Conservation (phyloP, 257 asterid genomes). For the Echites panduratus region DNA sequence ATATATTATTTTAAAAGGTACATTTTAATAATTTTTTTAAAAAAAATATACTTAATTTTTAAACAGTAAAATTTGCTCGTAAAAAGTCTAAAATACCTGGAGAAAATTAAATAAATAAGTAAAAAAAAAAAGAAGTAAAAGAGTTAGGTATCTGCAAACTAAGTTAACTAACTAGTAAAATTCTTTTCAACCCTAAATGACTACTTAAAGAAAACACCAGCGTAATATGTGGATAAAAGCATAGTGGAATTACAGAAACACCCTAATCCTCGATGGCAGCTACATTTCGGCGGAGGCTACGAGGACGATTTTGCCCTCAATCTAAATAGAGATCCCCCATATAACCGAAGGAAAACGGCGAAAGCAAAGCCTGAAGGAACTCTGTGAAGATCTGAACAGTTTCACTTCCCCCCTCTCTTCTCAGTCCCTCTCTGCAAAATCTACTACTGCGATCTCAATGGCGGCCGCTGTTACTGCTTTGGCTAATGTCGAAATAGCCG, state of each 20-base stretch:
- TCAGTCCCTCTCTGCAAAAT: not conserved
- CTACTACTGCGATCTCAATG: conserved; percentile 18
- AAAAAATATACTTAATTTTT: too few relatives aligned
- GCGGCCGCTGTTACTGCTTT: conserved; percentile 35
- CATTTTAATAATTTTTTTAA: too few relatives aligned
- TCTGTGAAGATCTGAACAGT: conserved; percentile 15
- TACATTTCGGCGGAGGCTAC: conserved; percentile 21
- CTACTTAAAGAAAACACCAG: not conserved
- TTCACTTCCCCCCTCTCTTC: conserved; percentile 12
- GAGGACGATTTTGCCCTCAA: conserved; percentile 28
- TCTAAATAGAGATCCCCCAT: not conserved
- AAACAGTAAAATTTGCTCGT: too few relatives aligned
- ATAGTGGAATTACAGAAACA: conserved; percentile 4
- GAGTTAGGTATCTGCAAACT: too few relatives aligned
- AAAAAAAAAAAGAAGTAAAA: too few relatives aligned
- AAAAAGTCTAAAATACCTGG: too few relatives aligned
- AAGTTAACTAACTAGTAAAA: too few relatives aligned
- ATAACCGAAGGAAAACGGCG: conserved; percentile 8
- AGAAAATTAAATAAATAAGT: too few relatives aligned
- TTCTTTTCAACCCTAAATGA: not conserved
- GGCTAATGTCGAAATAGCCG: conserved; percentile 31
- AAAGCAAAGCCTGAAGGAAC: not conserved
- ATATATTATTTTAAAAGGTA: too few relatives aligned
- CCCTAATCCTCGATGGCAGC: conserved; percentile 2
- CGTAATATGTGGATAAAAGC: not conserved